A percentile compares a stretch with the other conserved stretches of the same genome.
phyloP scores from a whole-genome alignment of 1,284 basidiomycete species.

The Uromyces viciae-fabae region DNA sequence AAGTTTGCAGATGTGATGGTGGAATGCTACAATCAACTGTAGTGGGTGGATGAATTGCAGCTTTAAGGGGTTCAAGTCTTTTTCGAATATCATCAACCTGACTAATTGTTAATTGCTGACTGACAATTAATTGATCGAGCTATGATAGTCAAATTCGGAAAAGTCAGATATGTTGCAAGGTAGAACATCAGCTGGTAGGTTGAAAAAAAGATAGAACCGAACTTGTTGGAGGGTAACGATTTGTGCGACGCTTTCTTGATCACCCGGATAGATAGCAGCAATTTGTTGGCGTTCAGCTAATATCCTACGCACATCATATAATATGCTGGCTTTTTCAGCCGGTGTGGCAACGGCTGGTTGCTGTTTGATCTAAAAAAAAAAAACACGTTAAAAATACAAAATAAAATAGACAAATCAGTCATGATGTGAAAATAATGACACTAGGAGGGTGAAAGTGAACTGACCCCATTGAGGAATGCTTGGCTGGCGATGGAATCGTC shows the following conservation, averaged over 20 bases:
- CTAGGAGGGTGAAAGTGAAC: background rate
- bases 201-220: background rate
- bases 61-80: constrained; percentile 40
- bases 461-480: constrained; percentile 42
- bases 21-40: constrained; percentile 15
- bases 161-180: background rate
- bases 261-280: constrained; percentile 34
- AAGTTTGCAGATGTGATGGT: constrained; percentile 8
- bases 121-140: constrained; percentile 42
- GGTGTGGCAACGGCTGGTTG: constrained; percentile 42
- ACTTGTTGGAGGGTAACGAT: constrained; percentile 45
- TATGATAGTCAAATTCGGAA: background rate
- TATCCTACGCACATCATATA: constrained; percentile 40
- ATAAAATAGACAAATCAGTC: background rate
- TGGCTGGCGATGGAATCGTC: constrained; percentile 35
- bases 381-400: background rate
- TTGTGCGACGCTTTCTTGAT: constrained; percentile 28
- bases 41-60: constrained; percentile 13
- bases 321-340: constrained; percentile 43
- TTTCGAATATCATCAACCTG: constrained; percentile 45
- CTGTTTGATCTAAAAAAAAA: constrained; percentile 31
- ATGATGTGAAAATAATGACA: background rate
- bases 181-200: background rate
- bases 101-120: constrained; percentile 41
- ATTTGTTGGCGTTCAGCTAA: constrained; percentile 31